phyloP scores from a whole-genome alignment of 1,284 basidiomycete species.

The Malassezia globosa region DNA sequence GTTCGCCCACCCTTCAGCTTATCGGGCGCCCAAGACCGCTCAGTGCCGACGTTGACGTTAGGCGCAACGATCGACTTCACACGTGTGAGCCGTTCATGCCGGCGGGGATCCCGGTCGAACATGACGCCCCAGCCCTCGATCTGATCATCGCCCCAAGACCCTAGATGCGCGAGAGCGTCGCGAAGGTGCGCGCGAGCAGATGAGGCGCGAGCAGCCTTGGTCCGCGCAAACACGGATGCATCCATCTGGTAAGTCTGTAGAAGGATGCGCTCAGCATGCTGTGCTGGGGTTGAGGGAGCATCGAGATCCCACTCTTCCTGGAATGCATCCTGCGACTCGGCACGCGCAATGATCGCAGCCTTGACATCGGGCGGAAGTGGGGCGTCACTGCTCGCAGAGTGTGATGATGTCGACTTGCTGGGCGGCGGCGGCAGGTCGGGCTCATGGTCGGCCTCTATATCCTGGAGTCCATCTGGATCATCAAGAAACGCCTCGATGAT shows the following conservation, averaged over 20 bases:
- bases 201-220: conserved; percentile 2
- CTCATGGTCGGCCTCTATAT: conserved; percentile 8
- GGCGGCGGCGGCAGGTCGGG: neutral
- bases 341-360: conserved; percentile 11
- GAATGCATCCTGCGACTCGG: conserved; percentile 1
- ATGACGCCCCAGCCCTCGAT: conserved; percentile 16
- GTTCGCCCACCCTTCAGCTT: conserved; percentile 4
- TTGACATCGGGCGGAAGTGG: conserved; percentile 12
- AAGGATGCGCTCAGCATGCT: conserved; percentile 1
- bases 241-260: conserved; percentile 3
- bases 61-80: conserved; percentile 2
- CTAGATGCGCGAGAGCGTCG: neutral
- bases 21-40: conserved; percentile 6
- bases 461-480: conserved; percentile 13
- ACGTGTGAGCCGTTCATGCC: neutral
- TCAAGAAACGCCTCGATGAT: conserved; percentile 13
- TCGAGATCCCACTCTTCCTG: neutral
- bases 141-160: conserved; percentile 7
- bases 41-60: conserved; percentile 6
- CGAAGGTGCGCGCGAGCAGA: conserved; percentile 10
- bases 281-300: neutral
- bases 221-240: conserved; percentile 8
- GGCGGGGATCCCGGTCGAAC: conserved; percentile 7
- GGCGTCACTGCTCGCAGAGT: neutral
- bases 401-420: neutral